These are phyloP conservation scores for Aspergillus hancockii DNA, from an alignment of 495 filamentous ascomycete species.

Conservation along the genomic window DNA sequence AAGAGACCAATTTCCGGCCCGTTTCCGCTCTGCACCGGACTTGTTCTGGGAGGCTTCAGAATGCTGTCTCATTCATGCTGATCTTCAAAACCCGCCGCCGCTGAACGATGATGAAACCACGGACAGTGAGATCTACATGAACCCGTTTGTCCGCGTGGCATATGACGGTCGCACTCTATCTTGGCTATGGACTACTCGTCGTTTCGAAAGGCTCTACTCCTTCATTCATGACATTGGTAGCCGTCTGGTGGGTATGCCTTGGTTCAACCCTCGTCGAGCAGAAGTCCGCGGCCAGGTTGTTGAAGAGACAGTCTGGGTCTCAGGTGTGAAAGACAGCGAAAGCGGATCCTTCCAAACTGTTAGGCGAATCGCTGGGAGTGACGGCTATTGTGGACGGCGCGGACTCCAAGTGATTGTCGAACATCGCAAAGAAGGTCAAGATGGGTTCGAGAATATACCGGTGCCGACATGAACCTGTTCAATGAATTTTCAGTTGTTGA, in stretches of 20 bases:
- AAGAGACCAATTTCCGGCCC: slow-evolving; percentile 43
- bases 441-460: slow-evolving; percentile 52
- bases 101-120: slow-evolving; percentile 35
- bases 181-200: slow-evolving; percentile 55
- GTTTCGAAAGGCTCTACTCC: slow-evolving; percentile 60
- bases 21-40: slow-evolving; percentile 66
- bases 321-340: slow-evolving; percentile 27
- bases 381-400: slow-evolving; percentile 59
- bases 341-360: slow-evolving; percentile 45
- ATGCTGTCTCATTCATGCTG: slow-evolving; percentile 76
- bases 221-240: slow-evolving; percentile 57
- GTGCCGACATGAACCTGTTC: slow-evolving; percentile 24
- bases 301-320: slow-evolving; percentile 55
- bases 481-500: neutral
- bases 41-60: slow-evolving; percentile 76
- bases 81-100: slow-evolving; percentile 52
- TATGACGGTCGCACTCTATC: slow-evolving; percentile 56
- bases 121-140: slow-evolving; percentile 66
- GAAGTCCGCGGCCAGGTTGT: slow-evolving; percentile 57
- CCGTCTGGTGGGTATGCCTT: slow-evolving; percentile 52
- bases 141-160: slow-evolving; percentile 70
- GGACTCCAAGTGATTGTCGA: slow-evolving; percentile 59
- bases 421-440: slow-evolving; percentile 47
- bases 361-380: slow-evolving; percentile 45
- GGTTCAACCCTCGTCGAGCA: slow-evolving; percentile 57